phyloP scores from a whole-genome alignment of 1,284 basidiomycete genomes.

The Puccinia triticina region DNA sequence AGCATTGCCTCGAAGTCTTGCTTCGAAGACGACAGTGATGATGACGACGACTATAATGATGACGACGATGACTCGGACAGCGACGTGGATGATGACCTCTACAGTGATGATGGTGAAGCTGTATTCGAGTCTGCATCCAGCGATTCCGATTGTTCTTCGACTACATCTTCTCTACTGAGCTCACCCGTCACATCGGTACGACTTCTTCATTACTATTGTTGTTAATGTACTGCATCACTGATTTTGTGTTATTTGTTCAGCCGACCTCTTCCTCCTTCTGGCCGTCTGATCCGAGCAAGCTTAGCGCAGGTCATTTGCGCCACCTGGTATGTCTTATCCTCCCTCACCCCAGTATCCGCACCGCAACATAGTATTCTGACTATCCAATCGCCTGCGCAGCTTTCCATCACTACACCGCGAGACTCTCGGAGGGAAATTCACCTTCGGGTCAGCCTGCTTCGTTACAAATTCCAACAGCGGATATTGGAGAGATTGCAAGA shows the following conservation, averaged over 20 bases:
- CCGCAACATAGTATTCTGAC: background rate
- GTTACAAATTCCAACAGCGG: conserved; percentile 5
- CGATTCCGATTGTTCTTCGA: conserved; percentile 26
- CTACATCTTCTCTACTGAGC: conserved; percentile 3
- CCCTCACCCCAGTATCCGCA: background rate
- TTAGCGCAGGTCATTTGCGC: conserved; percentile 12
- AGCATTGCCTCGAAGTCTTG: conserved; percentile 40
- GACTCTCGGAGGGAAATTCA: background rate
- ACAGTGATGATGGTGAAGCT: conserved; percentile 45
- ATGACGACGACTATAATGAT: conserved; percentile 15
- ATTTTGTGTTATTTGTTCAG: background rate
- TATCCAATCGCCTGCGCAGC: background rate
- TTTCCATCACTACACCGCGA: background rate
- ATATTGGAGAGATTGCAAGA: conserved; percentile 4
- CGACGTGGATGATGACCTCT: conserved; percentile 44
- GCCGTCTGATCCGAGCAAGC: conserved; percentile 21
- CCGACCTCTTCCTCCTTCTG: conserved; percentile 14
- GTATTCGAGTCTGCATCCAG: background rate
- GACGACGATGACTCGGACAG: conserved; percentile 24
- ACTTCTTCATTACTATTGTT: background rate
- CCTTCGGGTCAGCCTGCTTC: background rate
- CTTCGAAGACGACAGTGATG: conserved; percentile 41
- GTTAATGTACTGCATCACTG: background rate
- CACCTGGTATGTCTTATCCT: conserved; percentile 8
- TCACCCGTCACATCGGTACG: conserved; percentile 16